A percentile compares a stretch with the other conserved stretches of the same genome.
These are phyloP conservation scores for Colletotrichum lentis DNA, from an alignment of 2,329 filamentous ascomycete genomes.

Conservation along the genomic window DNA sequence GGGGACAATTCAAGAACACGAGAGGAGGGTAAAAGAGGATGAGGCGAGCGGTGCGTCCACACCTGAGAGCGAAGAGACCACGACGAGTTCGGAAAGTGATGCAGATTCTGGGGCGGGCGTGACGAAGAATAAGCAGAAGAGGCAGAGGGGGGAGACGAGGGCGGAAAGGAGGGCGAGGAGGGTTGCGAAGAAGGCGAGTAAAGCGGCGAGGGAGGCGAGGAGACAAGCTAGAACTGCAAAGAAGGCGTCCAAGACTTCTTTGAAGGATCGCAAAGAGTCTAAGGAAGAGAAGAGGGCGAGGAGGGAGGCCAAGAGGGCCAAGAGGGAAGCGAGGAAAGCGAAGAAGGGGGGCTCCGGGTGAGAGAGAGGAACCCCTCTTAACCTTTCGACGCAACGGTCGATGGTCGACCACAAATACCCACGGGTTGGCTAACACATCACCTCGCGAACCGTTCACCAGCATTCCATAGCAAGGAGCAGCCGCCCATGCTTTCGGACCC, in stretches of 20 bases:
- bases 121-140: constrained; percentile 66
- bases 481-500: not conserved
- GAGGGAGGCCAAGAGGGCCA: constrained; percentile 46
- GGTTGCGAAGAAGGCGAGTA: constrained; percentile 48
- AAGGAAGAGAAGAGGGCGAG: constrained; percentile 55
- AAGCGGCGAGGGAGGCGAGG: constrained; percentile 41
- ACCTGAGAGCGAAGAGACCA: constrained; percentile 40
- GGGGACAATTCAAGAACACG: constrained; percentile 66
- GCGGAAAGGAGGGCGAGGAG: constrained; percentile 44
- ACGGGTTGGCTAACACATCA: not conserved
- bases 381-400: not conserved
- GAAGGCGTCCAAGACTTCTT: constrained; percentile 44
- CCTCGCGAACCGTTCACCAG: not conserved
- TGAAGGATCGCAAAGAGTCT: constrained; percentile 48
- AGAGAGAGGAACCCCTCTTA: not conserved
- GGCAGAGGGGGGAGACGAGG: constrained; percentile 41
- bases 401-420: not conserved
- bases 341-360: constrained; percentile 25
- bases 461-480: not conserved
- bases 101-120: constrained; percentile 44
- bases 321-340: constrained; percentile 38
- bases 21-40: constrained; percentile 31
- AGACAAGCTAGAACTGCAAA: constrained; percentile 26
- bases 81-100: constrained; percentile 12
- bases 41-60: constrained; percentile 38